Evolutionary conservation across 305 asterid species (phyloP).

Genomic region (Nicotiana rustica): DNA sequence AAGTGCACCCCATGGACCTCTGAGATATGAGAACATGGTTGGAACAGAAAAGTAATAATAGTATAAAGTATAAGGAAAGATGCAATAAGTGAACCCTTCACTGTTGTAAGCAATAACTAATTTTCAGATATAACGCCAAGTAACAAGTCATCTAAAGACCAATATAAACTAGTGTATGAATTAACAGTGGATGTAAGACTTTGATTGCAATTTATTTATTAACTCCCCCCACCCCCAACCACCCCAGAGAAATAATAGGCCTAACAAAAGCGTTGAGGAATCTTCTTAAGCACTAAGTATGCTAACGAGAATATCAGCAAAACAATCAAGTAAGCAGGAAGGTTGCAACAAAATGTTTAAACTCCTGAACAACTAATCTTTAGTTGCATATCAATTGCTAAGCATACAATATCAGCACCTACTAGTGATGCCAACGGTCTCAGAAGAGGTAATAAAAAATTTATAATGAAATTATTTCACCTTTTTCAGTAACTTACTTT

Average conservation of each 20-base stretch:
- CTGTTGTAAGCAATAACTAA: background rate
- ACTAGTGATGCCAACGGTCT: background rate
- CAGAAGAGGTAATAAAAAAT: background rate
- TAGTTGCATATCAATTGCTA: constrained; percentile 1
- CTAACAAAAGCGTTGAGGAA: background rate
- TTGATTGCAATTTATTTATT: constrained; percentile 15
- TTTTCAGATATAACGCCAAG: background rate
- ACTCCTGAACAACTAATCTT: background rate
- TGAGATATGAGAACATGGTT: constrained; percentile 45
- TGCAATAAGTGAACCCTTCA: constrained; percentile 7
- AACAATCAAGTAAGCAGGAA: constrained; percentile 19
- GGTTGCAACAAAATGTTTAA: background rate
- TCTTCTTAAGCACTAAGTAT: background rate
- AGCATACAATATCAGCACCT: constrained; percentile 10
- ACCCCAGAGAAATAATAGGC: background rate
- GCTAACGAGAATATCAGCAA: background rate
- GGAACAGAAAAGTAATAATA: constrained; percentile 4
- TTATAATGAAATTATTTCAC: background rate
- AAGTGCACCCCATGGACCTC: constrained; percentile 99
- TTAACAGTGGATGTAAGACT: background rate
- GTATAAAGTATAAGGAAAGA: constrained; percentile 10
- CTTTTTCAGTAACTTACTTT: constrained; percentile 66
- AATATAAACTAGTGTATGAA: background rate
- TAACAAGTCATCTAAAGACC: constrained; percentile 24
- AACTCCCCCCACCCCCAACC: background rate